Evolutionary conservation across 2,329 filamentous ascomycete species (phyloP).

Genomic region (Penicillium sp.): DNA sequence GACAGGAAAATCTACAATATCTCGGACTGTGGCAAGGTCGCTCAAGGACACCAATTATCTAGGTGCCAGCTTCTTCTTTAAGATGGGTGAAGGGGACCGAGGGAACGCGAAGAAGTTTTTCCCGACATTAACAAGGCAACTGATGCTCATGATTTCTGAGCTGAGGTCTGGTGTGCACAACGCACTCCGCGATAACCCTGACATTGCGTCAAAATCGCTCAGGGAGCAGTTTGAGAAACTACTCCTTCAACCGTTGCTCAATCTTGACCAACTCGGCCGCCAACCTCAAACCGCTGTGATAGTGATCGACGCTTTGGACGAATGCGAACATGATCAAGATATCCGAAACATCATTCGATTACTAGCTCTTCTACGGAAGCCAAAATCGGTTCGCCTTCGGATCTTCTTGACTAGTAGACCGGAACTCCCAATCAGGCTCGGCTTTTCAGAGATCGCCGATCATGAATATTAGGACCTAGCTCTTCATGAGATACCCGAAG

Average conservation of each 20-base stretch:
- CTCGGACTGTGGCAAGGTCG: constrained; percentile 33
- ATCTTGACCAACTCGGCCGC: background rate
- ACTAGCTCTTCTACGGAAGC: constrained; percentile 13
- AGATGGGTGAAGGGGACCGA: constrained; percentile 42
- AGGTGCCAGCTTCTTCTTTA: constrained; percentile 49
- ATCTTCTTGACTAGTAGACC: constrained; percentile 31
- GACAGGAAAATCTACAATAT: constrained; percentile 31
- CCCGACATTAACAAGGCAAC: constrained; percentile 22
- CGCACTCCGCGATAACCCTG: constrained; percentile 25
- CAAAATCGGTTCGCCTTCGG: constrained; percentile 13
- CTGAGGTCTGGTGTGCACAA: constrained; percentile 22
- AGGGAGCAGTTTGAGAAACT: constrained; percentile 30
- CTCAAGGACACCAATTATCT: constrained; percentile 22
- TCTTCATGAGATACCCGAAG: constrained; percentile 23
- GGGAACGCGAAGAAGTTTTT: constrained; percentile 23
- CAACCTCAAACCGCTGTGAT: constrained; percentile 10
- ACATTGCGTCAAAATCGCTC: constrained; percentile 26
- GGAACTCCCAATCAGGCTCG: constrained; percentile 24
- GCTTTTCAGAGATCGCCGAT: constrained; percentile 18
- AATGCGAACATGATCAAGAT: constrained; percentile 25
- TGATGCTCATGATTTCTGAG: constrained; percentile 32
- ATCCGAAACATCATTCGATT: constrained; percentile 22
- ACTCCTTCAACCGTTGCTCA: constrained; percentile 24
- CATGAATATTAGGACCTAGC: constrained; percentile 21
- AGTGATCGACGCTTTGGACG: constrained; percentile 31